Evolutionary conservation across 345 rosid genomes (phyloP).

Genomic region (Erodium maritimum): DNA sequence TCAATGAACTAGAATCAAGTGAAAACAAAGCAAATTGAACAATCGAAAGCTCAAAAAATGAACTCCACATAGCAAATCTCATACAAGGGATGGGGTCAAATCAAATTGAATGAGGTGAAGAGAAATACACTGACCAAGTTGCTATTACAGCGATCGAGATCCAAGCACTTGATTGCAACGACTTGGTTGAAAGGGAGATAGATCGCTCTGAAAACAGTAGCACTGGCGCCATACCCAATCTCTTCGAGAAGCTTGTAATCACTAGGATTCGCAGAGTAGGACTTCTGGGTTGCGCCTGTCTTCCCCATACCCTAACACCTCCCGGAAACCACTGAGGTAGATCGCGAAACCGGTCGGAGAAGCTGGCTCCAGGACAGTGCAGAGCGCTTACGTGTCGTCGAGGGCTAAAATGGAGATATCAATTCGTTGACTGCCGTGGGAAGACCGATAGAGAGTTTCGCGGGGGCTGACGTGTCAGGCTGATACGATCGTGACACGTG

Average conservation of each 20-base stretch:
- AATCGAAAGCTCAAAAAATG: background rate
- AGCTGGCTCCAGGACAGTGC: too few species aligned
- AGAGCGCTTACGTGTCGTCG: too few species aligned
- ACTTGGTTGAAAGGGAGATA: conserved; percentile 67
- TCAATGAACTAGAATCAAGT: too few species aligned
- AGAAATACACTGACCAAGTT: conserved; percentile 88
- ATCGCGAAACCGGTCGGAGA: background rate
- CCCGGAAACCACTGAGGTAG: conserved; percentile 11
- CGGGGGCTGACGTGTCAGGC: too few species aligned
- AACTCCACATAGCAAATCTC: too few species aligned
- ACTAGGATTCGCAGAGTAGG: conserved; percentile 46
- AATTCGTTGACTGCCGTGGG: too few species aligned
- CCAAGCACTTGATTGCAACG: conserved; percentile 90
- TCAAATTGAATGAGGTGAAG: too few species aligned
- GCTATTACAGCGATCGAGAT: conserved; percentile 97
- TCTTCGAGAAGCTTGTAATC: conserved; percentile 86
- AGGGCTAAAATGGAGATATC: too few species aligned
- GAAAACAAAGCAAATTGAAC: background rate
- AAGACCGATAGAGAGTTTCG: too few species aligned
- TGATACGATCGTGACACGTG: too few species aligned
- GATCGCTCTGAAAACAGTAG: conserved; percentile 87
- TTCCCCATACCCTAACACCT: conserved; percentile 31
- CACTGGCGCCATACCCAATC: conserved; percentile 91
- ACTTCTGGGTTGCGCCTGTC: conserved; percentile 29
- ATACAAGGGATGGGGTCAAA: too few species aligned